A percentile compares a stretch with the other conserved stretches of the same genome.
These are phyloP conservation scores for Circinella minor DNA, from an alignment of 371 early-diverging fungal genomes.

Conservation along the genomic window DNA sequence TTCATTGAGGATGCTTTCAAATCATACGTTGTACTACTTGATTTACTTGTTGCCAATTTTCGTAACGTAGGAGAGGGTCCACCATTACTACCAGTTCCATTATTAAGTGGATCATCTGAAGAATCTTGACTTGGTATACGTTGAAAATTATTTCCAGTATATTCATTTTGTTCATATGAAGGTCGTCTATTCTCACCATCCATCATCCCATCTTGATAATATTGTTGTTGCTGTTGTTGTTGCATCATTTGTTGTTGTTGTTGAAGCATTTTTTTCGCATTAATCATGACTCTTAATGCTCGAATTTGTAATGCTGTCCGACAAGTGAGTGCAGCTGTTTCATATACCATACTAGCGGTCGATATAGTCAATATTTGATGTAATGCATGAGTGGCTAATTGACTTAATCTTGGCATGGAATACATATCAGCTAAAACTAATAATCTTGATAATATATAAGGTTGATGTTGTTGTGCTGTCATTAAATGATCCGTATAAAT, in stretches of 20 bases:
- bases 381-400: constrained; percentile 67
- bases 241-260: constrained; percentile 57
- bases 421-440: constrained; percentile 69
- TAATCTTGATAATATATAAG: constrained; percentile 68
- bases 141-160: background rate
- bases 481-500: constrained; percentile 79
- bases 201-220: background rate
- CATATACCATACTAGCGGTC: constrained; percentile 74
- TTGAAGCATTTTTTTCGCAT: constrained; percentile 63
- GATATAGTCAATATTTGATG: constrained; percentile 69
- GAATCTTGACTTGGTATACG: background rate
- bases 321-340: constrained; percentile 63
- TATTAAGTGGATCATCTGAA: background rate
- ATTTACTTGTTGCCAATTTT: constrained; percentile 20
- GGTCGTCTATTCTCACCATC: background rate
- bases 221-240: constrained; percentile 10
- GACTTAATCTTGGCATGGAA: constrained; percentile 56
- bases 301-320: constrained; percentile 68
- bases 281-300: constrained; percentile 66
- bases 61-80: background rate
- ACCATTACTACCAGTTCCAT: background rate
- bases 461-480: constrained; percentile 63
- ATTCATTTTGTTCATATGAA: background rate
- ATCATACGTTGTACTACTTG: constrained; percentile 13
- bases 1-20: background rate